Conservation (phyloP, 2,329 filamentous ascomycete species). For the Talaromyces rugulosus region DNA sequence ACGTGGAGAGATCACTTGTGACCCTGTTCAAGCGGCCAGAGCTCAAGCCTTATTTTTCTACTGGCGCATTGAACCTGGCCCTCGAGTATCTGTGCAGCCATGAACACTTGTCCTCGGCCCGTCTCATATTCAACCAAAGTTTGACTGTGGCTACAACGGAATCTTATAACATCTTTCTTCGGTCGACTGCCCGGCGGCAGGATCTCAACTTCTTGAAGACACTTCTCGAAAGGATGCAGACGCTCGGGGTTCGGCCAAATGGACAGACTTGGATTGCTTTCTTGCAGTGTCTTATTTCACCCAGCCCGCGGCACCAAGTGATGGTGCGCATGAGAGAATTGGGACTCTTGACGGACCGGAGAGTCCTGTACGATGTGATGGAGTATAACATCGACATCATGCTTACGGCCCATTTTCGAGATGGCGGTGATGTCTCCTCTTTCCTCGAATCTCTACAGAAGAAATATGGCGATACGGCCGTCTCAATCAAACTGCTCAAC, state of each 20-base stretch:
- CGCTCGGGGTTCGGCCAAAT: conserved; percentile 34
- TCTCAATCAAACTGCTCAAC: conserved; percentile 31
- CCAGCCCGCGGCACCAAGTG: conserved; percentile 25
- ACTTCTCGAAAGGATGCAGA: conserved; percentile 36
- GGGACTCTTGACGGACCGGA: conserved; percentile 25
- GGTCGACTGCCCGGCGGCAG: conserved; percentile 31
- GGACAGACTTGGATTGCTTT: conserved; percentile 41
- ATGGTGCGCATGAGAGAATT: conserved; percentile 28
- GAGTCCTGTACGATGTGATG: conserved; percentile 23
- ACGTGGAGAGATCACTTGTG: conserved; percentile 3
- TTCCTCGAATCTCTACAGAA: conserved; percentile 38
- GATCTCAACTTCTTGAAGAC: conserved; percentile 37
- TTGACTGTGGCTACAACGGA: conserved; percentile 34
- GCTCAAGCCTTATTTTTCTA: conserved; percentile 30
- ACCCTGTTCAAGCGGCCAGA: conserved; percentile 29
- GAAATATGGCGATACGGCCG: conserved; percentile 34
- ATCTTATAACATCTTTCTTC: conserved; percentile 44
- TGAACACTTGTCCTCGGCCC: conserved; percentile 27
- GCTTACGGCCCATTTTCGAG: conserved; percentile 29
- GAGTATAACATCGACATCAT: conserved; percentile 29
- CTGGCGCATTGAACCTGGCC: conserved; percentile 38
- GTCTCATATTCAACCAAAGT: conserved; percentile 30
- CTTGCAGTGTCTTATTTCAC: conserved; percentile 25
- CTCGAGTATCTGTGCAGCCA: conserved; percentile 34
- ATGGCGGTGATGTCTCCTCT: conserved; percentile 26